phyloP scores from a whole-genome alignment of 345 rosid genomes.

The Bretschneidera sinensis region DNA sequence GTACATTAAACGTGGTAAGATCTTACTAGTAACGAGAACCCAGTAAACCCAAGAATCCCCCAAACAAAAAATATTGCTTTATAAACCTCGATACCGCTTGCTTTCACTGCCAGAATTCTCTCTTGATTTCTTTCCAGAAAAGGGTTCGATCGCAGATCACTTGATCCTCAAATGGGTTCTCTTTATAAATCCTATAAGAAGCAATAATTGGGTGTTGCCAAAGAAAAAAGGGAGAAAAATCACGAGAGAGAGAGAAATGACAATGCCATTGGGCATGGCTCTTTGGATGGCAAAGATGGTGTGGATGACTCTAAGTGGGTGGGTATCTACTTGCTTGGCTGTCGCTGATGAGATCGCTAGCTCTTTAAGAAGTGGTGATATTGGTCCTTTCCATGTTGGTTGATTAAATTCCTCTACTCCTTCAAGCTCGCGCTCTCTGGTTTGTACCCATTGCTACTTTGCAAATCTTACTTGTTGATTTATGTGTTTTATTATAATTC shows the following conservation, averaged over 20 bases:
- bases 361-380: constrained; percentile 76
- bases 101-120: no score
- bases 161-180: background rate
- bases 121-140: background rate
- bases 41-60: no score
- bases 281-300: constrained; percentile 63
- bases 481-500: background rate
- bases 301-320: constrained; percentile 62
- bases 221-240: background rate
- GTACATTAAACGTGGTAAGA: no score
- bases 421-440: constrained; percentile 11
- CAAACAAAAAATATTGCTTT: no score
- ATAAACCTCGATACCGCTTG: no score
- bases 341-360: constrained; percentile 84
- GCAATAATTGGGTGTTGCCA: background rate
- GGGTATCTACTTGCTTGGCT: constrained; percentile 71
- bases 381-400: constrained; percentile 82
- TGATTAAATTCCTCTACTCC: constrained; percentile 15
- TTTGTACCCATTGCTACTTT: constrained; percentile 14
- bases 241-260: constrained; percentile 38
- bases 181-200: background rate
- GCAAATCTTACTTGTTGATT: background rate
- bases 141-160: background rate
- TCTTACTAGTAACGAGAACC: no score
- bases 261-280: constrained; percentile 54